A percentile compares a stretch with the other conserved stretches of the same genome.
Evolutionary conservation across 176 grass and related monocot species (phyloP).

Genomic region (Elaeis guineensis): DNA sequence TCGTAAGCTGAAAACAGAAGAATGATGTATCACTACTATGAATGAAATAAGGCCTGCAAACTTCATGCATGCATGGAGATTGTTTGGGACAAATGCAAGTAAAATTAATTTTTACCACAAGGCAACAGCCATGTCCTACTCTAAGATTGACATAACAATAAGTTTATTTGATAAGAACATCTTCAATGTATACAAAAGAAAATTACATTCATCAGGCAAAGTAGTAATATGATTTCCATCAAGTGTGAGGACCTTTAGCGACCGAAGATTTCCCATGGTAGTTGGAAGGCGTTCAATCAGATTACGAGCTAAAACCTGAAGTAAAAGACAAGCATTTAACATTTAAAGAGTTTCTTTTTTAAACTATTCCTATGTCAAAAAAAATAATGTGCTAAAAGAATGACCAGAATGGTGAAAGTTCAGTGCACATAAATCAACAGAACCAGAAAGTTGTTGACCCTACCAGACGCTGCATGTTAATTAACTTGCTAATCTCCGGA

Average conservation of each 20-base stretch:
- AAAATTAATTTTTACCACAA: no score
- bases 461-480: constrained; percentile 94
- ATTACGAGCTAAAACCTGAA: constrained; percentile 83
- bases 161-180: no score
- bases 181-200: constrained; percentile 4
- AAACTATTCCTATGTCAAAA: not conserved
- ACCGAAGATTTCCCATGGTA: constrained; percentile 74
- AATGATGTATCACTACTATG: no score
- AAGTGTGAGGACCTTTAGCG: constrained; percentile 80
- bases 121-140: no score
- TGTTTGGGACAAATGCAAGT: no score
- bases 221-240: constrained; percentile 71
- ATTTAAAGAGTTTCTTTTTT: not conserved
- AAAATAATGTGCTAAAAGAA: no score
- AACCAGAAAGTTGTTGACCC: constrained; percentile 27
- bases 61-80: no score
- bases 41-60: no score
- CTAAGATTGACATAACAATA: no score
- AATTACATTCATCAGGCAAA: constrained; percentile 92
- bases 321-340: not conserved
- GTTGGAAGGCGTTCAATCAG: constrained; percentile 62
- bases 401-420: no score
- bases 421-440: not conserved
- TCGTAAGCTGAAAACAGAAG: constrained; percentile 15
- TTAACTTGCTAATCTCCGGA: constrained; percentile 45